Base-by-base conservation (phyloP, 2,329 filamentous ascomycete species). In the Diplodia scrobiculata region DNA sequence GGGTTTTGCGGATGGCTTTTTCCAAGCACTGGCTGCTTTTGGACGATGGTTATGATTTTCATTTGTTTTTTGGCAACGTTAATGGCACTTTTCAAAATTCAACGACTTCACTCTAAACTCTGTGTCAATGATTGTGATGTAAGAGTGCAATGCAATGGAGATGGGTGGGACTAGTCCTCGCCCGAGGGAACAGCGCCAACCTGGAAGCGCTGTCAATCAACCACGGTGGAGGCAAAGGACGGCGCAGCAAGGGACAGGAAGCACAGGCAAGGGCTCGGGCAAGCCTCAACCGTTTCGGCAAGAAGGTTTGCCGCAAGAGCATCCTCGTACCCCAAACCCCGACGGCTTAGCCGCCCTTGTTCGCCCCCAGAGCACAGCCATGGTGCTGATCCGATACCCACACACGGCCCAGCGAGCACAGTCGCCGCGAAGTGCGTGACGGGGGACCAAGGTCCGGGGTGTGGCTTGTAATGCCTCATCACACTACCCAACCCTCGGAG, bases 1-100 rank as follows among this genome's bases (percentile, higher is more conserved):
- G 58, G 58, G 55, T 59, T 47, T 29, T 14, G 45, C 25, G 55
- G 55, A 50, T 62, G 58, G 58, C 58, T 62, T 50, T 60, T 62
- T 62, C 58, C 58, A 62, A 62, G 58, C 58, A 62, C 58, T 62
- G 58, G 58, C 58, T 62, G 45, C 58, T 62, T 62, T 41, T 60
- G 21, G 58, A 50, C 48, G 58, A 62, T 62, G 58, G 58, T 17
- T 36, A 62, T 62, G 58, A 62, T 19, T 62, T 62, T 36, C 58
- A 50, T 62, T 62, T 62, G 58, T 62, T 62, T 36, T 36, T 36
- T 62, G 27, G 41, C 41, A 32, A 50, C 45, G 41, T 45, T 62
- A 62, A 62, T 62, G 32, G 38, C 55, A 50, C 45, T 36, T 62
- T 50, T 25, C 29, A 36, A 62, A 36, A 25, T 51, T 21, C n/a